A percentile compares a stretch with the other conserved stretches of the same genome.
phyloP scores from a whole-genome alignment of 345 rosid species.

The Acer saccharum region DNA sequence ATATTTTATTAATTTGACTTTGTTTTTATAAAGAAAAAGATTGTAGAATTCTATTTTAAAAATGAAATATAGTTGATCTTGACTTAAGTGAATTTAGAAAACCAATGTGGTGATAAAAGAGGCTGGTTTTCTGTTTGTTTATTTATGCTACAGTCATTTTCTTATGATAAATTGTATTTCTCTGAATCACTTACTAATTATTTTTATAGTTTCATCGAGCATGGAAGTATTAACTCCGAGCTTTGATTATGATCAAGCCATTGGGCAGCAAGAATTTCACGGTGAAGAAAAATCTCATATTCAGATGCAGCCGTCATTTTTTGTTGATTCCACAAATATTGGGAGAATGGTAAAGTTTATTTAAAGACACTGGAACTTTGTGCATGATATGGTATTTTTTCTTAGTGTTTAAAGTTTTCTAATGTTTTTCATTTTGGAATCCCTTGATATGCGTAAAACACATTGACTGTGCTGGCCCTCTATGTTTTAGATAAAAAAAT shows the following conservation, averaged over 20 bases:
- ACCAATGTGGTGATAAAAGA: not conserved
- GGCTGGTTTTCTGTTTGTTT: not conserved
- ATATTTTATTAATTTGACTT: not conserved
- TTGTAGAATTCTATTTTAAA: not conserved
- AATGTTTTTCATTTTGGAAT: not conserved
- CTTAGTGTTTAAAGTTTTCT: not conserved
- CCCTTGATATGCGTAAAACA: not conserved
- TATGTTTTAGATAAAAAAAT: not conserved
- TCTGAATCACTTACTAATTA: constrained; percentile 8
- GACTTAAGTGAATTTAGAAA: not conserved
- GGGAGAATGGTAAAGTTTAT: constrained; percentile 31
- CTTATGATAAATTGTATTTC: constrained; percentile 1
- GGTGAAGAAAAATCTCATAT: constrained; percentile 30
- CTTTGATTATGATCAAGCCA: constrained; percentile 19
- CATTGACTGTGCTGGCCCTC: not conserved
- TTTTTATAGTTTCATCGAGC: constrained; percentile 28
- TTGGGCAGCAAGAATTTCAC: constrained; percentile 16
- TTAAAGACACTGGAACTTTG: constrained; percentile 10
- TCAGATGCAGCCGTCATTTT: constrained; percentile 27
- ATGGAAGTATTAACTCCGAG: constrained; percentile 17
- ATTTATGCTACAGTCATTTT: not conserved
- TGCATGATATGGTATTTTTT: not conserved
- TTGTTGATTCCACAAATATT: constrained; percentile 27
- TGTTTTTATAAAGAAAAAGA: not conserved
- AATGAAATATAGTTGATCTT: not conserved